Percentiles rank a stretch among this genome's conserved stretches.
These are phyloP conservation scores for Pugionium cornutum DNA, from an alignment of 345 rosid species.

Conservation along the genomic window DNA sequence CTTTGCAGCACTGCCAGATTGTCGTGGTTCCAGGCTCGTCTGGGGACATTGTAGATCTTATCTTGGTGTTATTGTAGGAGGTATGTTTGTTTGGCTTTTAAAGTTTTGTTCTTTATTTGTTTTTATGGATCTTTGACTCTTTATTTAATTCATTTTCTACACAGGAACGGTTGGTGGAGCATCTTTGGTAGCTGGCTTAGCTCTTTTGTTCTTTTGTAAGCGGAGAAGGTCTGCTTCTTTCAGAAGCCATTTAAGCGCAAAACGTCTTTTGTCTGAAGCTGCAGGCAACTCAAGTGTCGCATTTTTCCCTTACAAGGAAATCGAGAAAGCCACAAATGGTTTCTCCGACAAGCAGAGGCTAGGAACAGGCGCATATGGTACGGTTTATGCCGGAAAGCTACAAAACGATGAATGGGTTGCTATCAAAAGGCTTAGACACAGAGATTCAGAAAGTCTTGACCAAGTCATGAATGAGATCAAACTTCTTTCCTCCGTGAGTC, in stretches of 20 bases:
- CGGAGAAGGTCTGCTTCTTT: constrained; percentile 44
- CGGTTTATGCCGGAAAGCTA: constrained; percentile 85
- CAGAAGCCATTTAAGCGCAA: constrained; percentile 59
- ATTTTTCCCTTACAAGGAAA: constrained; percentile 65
- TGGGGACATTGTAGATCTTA: constrained; percentile 47
- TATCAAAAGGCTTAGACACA: constrained; percentile 72
- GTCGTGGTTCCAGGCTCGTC: constrained; percentile 47
- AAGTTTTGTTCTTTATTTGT: constrained; percentile 6
- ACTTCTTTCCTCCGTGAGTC: constrained; percentile 91
- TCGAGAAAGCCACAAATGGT: constrained; percentile 71
- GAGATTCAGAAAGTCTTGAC: constrained; percentile 72
- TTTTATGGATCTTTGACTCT: constrained; percentile 19
- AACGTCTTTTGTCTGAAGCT: constrained; percentile 70
- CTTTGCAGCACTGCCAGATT: constrained; percentile 39
- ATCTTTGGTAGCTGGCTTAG: constrained; percentile 46
- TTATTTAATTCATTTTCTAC: constrained; percentile 10
- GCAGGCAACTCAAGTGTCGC: constrained; percentile 79
- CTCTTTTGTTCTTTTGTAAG: constrained; percentile 48
- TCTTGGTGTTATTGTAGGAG: constrained; percentile 64
- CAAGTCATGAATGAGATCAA: constrained; percentile 96
- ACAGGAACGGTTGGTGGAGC: constrained; percentile 69
- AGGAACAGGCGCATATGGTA: constrained; percentile 95
- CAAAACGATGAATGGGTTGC: constrained; percentile 72
- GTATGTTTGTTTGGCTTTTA: constrained; percentile 40
- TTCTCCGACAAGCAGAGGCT: constrained; percentile 74